Evolutionary conservation across 768 basidiomycete genomes (phyloP).

Genomic region (Pulveroboletus sp.): DNA sequence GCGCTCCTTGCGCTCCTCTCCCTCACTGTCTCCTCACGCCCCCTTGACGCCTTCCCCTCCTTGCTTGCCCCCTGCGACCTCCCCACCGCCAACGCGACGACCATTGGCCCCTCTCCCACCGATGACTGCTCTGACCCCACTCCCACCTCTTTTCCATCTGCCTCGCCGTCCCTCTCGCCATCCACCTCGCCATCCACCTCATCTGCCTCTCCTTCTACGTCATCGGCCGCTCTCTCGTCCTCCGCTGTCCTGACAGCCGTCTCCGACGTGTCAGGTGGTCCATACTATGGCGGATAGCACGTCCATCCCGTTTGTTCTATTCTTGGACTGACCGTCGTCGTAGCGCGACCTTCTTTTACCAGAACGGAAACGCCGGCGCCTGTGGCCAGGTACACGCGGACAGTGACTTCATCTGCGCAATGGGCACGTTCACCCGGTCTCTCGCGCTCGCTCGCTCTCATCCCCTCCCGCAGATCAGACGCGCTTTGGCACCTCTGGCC

Average conservation of each 20-base stretch:
- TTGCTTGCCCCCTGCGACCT: neutral
- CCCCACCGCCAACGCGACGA: neutral
- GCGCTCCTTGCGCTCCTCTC: constrained; percentile 56
- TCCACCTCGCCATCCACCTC: neutral
- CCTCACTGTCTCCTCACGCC: constrained; percentile 41
- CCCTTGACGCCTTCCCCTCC: neutral
- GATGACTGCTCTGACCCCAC: too few species aligned
- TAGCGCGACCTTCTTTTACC: constrained; percentile 66
- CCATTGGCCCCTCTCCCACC: neutral
- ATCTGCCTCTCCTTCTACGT: neutral
- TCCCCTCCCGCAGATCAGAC: constrained; percentile 37
- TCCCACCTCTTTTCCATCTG: constrained; percentile 9
- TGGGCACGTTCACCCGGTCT: constrained; percentile 39
- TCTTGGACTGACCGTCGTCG: neutral
- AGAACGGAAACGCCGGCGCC: constrained; percentile 70
- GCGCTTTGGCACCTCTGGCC: constrained; percentile 47
- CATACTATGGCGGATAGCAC: constrained; percentile 41
- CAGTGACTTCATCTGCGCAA: constrained; percentile 53
- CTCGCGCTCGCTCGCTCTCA: neutral
- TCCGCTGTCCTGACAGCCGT: neutral
- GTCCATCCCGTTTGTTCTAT: constrained; percentile 9
- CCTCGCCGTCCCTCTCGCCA: too few species aligned
- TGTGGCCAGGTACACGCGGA: constrained; percentile 67
- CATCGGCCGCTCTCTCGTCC: neutral
- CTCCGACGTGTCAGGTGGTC: constrained; percentile 22